Evolutionary conservation across 805 yeast genomes (phyloP), one percentile per base, ranked within the genome.

Genomic region (Suhomyces emberorum): DNA sequence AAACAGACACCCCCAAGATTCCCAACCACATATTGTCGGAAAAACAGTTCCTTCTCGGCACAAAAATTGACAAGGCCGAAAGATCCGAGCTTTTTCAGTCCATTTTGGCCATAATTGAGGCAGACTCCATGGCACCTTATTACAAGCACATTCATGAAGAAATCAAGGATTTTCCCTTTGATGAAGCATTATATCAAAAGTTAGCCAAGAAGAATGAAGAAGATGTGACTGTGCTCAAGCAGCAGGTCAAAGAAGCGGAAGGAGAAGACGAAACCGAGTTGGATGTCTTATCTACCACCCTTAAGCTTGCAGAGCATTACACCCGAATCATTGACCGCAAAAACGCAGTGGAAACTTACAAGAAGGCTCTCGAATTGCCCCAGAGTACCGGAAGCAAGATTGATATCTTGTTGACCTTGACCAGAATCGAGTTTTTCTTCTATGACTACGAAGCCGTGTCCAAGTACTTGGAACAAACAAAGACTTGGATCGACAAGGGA

Each of bases 331-430:
- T 96, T 43, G 96, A 91, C 59, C 76, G 79, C 45, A 63, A 69
- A 22, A 81, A 83, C 48, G 91, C 95, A 6, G 63, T 76, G 28
- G 62, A 69, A 22, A 78, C 87, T 1, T 72, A 85, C 49, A 73
- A 78, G 41, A 83, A 81, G 52, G 88, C 95, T 2, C 70, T 80
- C 41, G 88, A 82, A 33, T 65, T 82, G 48, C 80, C 95, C 0
- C 91, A 91, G 26, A 81, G 91, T 19, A 77, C 95, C 0, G 98
- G 98, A 4, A 71, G 86, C 22, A 91, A 91, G 60, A 91, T 93
- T 54, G 98, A 93, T 57, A 75, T 88, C 34, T 67, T 79, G 41
- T 73, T 93, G 52, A 79, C 96, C 9, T 78, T 91, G 45, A 74
- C 88, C 10, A 79, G 98, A 59, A 61, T 93, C 37, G 97, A 95